These are phyloP conservation scores for Schizonepeta tenuifolia DNA, from an alignment of 257 asterid species.

Conservation along the genomic window DNA sequence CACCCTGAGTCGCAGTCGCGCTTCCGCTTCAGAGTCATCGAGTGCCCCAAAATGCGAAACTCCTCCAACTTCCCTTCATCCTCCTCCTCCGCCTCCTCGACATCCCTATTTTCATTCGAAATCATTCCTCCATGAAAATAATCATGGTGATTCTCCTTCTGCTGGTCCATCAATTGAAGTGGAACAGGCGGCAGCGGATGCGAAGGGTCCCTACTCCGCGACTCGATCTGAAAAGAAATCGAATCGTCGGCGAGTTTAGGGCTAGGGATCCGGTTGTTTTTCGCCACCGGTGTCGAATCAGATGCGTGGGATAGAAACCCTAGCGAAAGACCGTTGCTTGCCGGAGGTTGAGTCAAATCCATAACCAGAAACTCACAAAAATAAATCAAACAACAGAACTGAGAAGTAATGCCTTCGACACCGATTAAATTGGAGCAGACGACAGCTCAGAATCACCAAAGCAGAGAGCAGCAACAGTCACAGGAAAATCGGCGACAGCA, in stretches of 20 bases:
- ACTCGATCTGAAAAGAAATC: constrained; percentile 66
- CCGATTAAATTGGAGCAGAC: constrained; percentile 13
- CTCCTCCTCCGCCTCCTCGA: constrained; percentile 29
- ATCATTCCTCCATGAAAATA: constrained; percentile 22
- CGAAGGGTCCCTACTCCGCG: constrained; percentile 46
- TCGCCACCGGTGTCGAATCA: constrained; percentile 30
- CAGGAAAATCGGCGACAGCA: constrained; percentile 34
- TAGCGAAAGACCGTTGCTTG: constrained; percentile 54
- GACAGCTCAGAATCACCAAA: constrained; percentile 23
- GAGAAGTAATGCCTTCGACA: constrained; percentile 8
- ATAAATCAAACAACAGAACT: not conserved
- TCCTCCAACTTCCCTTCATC: constrained; percentile 59
- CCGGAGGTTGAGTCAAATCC: constrained; percentile 66
- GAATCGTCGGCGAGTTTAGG: constrained; percentile 53
- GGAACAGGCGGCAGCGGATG: constrained; percentile 55
- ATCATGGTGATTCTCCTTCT: constrained; percentile 38
- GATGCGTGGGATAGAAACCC: constrained; percentile 69
- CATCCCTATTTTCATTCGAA: constrained; percentile 29
- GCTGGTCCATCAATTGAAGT: constrained; percentile 75
- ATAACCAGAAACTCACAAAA: constrained; percentile 32
- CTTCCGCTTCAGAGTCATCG: constrained; percentile 71
- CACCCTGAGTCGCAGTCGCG: constrained; percentile 55
- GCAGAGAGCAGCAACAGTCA: constrained; percentile 34
- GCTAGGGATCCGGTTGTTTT: constrained; percentile 39
- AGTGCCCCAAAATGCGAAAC: constrained; percentile 69